These are phyloP conservation scores for Dryadomyces sulphureus DNA, from an alignment of 2,329 filamentous ascomycete genomes.

Conservation along the genomic window DNA sequence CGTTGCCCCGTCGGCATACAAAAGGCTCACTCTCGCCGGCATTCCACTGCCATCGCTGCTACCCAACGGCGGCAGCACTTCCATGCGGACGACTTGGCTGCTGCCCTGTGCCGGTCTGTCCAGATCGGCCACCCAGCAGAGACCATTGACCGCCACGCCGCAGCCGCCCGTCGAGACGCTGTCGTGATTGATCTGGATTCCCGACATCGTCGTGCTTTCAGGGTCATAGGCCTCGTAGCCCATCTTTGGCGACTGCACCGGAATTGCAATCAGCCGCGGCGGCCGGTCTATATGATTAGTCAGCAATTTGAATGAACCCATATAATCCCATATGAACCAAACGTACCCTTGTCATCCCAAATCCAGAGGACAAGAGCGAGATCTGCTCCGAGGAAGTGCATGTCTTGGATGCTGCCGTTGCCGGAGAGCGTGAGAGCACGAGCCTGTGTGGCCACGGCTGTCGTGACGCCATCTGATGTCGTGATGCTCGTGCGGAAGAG, in stretches of 20 bases:
- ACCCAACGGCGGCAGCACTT: constrained; percentile 28
- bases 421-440: constrained; percentile 26
- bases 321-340: background rate
- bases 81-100: constrained; percentile 26
- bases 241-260: constrained; percentile 3
- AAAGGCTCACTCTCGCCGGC: constrained; percentile 33
- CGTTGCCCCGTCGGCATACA: constrained; percentile 30
- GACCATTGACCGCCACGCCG: background rate
- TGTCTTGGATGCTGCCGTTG: constrained; percentile 35
- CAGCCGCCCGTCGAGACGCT: background rate
- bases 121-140: constrained; percentile 7
- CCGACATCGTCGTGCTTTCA: background rate
- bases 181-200: background rate
- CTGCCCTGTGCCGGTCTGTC: background rate
- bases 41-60: constrained; percentile 17
- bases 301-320: background rate
- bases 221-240: constrained; percentile 1
- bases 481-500: constrained; percentile 38
- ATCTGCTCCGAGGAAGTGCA: constrained; percentile 53
- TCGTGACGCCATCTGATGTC: constrained; percentile 45
- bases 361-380: constrained; percentile 44
- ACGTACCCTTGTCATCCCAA: constrained; percentile 16
- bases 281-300: constrained; percentile 4
- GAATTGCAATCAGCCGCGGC: constrained; percentile 7
- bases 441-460: constrained; percentile 21